Evolutionary conservation across 139 green algal genomes (phyloP).

Genomic region (Yamagishiella unicocca): DNA sequence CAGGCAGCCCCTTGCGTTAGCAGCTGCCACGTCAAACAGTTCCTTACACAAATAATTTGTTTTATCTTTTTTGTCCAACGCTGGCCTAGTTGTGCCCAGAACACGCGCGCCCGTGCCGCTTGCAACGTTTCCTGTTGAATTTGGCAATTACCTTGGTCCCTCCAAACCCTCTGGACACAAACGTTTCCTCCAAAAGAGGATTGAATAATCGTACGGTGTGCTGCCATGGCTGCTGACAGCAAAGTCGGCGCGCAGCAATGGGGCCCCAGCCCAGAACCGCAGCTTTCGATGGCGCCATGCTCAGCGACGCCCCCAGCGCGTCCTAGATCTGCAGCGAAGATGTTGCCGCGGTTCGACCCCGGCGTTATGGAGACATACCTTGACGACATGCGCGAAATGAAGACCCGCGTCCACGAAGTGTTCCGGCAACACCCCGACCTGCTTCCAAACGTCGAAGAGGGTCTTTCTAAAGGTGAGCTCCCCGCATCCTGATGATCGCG

Average conservation of each 20-base stretch:
- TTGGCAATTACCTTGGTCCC: neutral
- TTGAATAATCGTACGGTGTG: too few relatives aligned
- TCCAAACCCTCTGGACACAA: too few relatives aligned
- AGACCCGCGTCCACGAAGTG: conserved; percentile 58
- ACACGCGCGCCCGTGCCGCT: neutral
- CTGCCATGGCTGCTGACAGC: too few relatives aligned
- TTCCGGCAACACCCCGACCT: conserved; percentile 83
- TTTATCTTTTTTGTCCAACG: neutral
- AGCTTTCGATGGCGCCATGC: conserved; percentile 16
- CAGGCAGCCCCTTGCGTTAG: neutral
- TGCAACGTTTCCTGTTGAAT: neutral
- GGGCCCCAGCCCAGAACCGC: neutral
- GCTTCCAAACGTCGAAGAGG: conserved; percentile 76
- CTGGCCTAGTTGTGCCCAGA: neutral
- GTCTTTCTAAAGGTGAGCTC: conserved; percentile 75
- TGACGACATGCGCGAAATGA: conserved; percentile 47
- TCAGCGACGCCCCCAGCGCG: neutral
- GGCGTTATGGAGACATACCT: conserved; percentile 42
- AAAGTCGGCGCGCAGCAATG: neutral
- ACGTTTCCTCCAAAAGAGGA: too few relatives aligned
- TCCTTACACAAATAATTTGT: neutral
- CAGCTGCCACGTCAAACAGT: neutral
- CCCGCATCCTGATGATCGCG: too few relatives aligned
- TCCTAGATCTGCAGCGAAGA: neutral
- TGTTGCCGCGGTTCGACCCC: conserved; percentile 49